Evolutionary conservation across 2,329 filamentous ascomycete species (phyloP), one percentile per base, ranked within the genome.

Genomic region (Fusarium sp.): DNA sequence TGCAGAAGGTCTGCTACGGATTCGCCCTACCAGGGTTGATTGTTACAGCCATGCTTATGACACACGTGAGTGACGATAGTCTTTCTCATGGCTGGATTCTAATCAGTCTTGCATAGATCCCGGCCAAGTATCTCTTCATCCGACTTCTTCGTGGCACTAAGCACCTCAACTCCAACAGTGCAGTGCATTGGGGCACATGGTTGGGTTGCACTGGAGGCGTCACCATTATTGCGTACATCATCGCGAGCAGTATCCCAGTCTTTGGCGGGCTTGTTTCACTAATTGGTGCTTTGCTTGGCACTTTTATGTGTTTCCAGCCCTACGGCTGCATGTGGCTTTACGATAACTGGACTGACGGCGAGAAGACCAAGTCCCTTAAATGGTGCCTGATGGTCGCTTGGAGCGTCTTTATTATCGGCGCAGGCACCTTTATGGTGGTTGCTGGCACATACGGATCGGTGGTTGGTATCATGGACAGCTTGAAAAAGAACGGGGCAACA

Each of bases 1-100:
- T 85, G 60, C 86, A 86, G 78, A 85, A 83, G 67, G 77, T 86
- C 12, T 80, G 78, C 58, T 87, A 87, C 57, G 85, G 84, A 9
- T 66, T 80, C 5, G 78, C 78, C 11, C 67, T 80, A 1, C 78
- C 78, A 1, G 78, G 79, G n/a, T 59, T 80, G 22, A 51, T 78
- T 20, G 75, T 75, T 24, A 74, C 71, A 8, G 72, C 71, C 2
- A 75, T 69, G 22, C 64, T 79, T 1, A 62, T 76, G 20, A 70
- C 70, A 20, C 78, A 80, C 58, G 78, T 78, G 62, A 73, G 76
- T 69, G 3, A 12, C 27, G 6, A n/a, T 20, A 27, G 6, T 11
- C 6, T 31, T 20, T 20, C 6, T 4, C 10, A 14, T 31, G 3
- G 12, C 6, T n/a, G 31, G 16, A 16, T 44, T 4, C 57, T 40